Evolutionary conservation across 257 asterid species (phyloP).

Genomic region (Solanum lycopersicoides): DNA sequence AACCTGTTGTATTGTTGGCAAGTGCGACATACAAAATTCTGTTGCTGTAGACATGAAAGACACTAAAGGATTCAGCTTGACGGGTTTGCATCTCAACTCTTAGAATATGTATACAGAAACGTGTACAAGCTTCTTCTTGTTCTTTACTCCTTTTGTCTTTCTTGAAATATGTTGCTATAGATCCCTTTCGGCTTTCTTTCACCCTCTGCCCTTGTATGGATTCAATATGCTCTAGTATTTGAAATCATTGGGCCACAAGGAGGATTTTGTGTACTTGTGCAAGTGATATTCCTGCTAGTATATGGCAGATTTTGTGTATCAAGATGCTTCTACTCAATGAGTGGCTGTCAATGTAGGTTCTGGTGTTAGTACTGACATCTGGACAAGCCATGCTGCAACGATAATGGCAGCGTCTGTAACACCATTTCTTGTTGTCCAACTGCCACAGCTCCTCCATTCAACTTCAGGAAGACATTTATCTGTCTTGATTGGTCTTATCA

Average conservation of each 20-base stretch:
- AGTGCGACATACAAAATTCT: conserved; percentile 49
- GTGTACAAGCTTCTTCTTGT: neutral
- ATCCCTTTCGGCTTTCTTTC: neutral
- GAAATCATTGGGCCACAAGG: neutral
- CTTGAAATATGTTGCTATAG: neutral
- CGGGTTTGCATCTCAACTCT: conserved; percentile 34
- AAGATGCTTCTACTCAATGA: neutral
- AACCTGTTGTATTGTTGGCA: conserved; percentile 71
- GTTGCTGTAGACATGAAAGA: conserved; percentile 50
- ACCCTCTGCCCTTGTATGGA: neutral
- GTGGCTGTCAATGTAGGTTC: conserved; percentile 47
- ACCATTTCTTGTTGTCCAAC: conserved; percentile 70
- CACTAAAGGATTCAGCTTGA: conserved; percentile 53
- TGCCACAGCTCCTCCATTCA: conserved; percentile 54
- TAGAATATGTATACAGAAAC: neutral
- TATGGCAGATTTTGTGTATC: neutral
- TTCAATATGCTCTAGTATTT: neutral
- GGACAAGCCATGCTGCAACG: conserved; percentile 78
- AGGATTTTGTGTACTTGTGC: neutral
- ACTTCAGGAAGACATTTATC: conserved; percentile 55
- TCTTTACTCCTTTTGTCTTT: neutral
- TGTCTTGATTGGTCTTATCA: conserved; percentile 60
- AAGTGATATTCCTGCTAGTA: neutral
- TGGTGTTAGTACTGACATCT: conserved; percentile 71
- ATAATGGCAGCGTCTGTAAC: conserved; percentile 81